A percentile compares a stretch with the other conserved stretches of the same genome.
Evolutionary conservation across 768 basidiomycete genomes (phyloP).

Genomic region (Cyclocybe aegerita): DNA sequence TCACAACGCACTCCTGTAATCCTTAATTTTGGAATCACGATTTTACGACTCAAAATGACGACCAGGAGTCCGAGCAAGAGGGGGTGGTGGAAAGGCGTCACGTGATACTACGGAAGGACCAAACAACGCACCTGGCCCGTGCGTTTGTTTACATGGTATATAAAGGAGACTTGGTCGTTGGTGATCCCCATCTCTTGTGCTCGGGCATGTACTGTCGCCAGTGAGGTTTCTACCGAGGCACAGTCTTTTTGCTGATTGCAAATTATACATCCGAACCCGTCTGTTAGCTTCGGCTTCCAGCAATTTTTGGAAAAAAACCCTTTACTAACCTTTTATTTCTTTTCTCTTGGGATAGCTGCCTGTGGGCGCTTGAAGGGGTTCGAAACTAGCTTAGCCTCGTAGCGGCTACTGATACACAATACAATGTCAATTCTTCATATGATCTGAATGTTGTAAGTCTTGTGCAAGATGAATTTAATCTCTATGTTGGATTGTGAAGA

Average conservation of each 20-base stretch:
- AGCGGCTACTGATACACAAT: too few species aligned
- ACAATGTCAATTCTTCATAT: too few species aligned
- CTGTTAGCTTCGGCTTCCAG: conserved; percentile 84
- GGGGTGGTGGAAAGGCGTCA: neutral
- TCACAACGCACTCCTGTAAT: conserved; percentile 1
- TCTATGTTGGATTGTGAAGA: too few species aligned
- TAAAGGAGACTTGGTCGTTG: conserved; percentile 20
- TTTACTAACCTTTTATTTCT: conserved; percentile 1
- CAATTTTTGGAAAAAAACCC: conserved; percentile 80
- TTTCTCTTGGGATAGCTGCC: conserved; percentile 26
- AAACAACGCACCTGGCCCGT: conserved; percentile 44
- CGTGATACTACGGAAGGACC: neutral
- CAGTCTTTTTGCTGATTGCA: conserved; percentile 94
- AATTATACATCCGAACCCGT: conserved; percentile 97
- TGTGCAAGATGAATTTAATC: too few species aligned
- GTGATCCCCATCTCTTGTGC: conserved; percentile 62
- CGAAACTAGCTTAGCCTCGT: too few species aligned
- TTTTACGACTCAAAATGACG: neutral
- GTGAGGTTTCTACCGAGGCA: conserved; percentile 89
- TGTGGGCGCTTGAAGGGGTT: conserved; percentile 4
- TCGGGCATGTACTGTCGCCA: conserved; percentile 27
- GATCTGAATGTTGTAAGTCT: too few species aligned
- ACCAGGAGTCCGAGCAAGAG: neutral
- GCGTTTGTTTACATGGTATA: conserved; percentile 42
- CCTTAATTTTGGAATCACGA: conserved; percentile 15